These are phyloP conservation scores for Cystobasidium onofrii DNA, from an alignment of 768 basidiomycete species.

Conservation along the genomic window DNA sequence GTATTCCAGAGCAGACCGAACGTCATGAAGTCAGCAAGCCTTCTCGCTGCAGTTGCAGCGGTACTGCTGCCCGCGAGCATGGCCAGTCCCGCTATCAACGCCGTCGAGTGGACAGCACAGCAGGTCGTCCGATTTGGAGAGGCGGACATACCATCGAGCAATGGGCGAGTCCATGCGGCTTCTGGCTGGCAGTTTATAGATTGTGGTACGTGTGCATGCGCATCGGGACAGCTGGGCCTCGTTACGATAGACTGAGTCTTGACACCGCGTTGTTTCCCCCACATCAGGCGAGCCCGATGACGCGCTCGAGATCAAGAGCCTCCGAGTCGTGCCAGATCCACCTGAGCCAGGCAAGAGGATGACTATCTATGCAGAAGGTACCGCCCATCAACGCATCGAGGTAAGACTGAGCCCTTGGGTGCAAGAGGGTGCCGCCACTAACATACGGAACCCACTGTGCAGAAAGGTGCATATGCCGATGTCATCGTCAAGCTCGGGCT, in stretches of 20 bases:
- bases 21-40: neutral
- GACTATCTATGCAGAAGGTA: conserved; percentile 70
- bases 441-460: conserved; percentile 6
- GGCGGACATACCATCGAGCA: conserved; percentile 1
- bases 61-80: neutral
- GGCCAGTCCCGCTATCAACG: conserved; percentile 17
- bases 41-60: neutral
- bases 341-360: conserved; percentile 77
- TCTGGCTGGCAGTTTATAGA: conserved; percentile 29
- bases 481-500: conserved; percentile 88
- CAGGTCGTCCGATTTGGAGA: neutral
- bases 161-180: conserved; percentile 18
- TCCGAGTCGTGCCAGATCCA: conserved; percentile 60
- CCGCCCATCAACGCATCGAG: conserved; percentile 56
- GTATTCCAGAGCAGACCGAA: neutral
- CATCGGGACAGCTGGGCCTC: too few relatives aligned
- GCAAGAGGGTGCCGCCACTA: too few relatives aligned
- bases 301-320: conserved; percentile 38
- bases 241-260: too few relatives aligned
- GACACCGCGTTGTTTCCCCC: neutral
- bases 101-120: neutral
- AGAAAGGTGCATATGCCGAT: conserved; percentile 87
- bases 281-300: conserved; percentile 31
- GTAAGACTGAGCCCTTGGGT: too few relatives aligned
- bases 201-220: conserved; percentile 18